phyloP scores from a whole-genome alignment of 2,329 filamentous ascomycete genomes.

The Pyrenophora seminiperda region DNA sequence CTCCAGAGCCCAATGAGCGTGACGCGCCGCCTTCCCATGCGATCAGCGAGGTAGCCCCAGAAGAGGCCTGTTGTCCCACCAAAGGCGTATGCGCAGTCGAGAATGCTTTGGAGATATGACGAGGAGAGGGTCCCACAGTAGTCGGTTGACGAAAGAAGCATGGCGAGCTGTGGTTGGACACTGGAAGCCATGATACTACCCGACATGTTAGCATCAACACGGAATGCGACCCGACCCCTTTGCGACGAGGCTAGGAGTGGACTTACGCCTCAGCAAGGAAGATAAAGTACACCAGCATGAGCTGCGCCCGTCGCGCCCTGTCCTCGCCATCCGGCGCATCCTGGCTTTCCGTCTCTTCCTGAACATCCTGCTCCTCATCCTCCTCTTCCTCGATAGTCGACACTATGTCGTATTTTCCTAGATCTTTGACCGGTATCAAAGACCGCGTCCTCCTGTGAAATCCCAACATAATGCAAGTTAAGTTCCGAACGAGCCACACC shows the following conservation, averaged over 20 bases:
- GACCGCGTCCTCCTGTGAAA: constrained; percentile 51
- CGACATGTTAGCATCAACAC: constrained; percentile 11
- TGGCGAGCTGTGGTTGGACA: constrained; percentile 54
- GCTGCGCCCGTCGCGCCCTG: constrained; percentile 40
- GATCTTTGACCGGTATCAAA: constrained; percentile 51
- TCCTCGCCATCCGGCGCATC: constrained; percentile 20
- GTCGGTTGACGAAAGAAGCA: constrained; percentile 52
- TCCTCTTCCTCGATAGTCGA: constrained; percentile 38
- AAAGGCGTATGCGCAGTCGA: constrained; percentile 56
- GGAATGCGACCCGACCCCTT: background rate
- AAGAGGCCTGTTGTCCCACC: constrained; percentile 53
- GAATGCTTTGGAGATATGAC: constrained; percentile 54
- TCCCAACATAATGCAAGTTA: constrained; percentile 50
- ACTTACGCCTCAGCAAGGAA: constrained; percentile 56
- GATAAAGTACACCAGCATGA: constrained; percentile 53
- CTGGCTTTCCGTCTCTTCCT: constrained; percentile 38
- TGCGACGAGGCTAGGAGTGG: background rate
- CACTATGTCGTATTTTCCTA: constrained; percentile 51
- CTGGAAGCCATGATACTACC: constrained; percentile 55
- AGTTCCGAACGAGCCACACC: constrained; percentile 7
- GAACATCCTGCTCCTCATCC: constrained; percentile 32
- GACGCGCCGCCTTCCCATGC: constrained; percentile 52
- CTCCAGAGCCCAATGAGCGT: constrained; percentile 52
- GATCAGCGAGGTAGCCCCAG: constrained; percentile 54
- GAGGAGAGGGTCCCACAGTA: constrained; percentile 53